These are phyloP conservation scores for Tolypocladium inflatum DNA, from an alignment of 2,329 filamentous ascomycete species.

Conservation along the genomic window DNA sequence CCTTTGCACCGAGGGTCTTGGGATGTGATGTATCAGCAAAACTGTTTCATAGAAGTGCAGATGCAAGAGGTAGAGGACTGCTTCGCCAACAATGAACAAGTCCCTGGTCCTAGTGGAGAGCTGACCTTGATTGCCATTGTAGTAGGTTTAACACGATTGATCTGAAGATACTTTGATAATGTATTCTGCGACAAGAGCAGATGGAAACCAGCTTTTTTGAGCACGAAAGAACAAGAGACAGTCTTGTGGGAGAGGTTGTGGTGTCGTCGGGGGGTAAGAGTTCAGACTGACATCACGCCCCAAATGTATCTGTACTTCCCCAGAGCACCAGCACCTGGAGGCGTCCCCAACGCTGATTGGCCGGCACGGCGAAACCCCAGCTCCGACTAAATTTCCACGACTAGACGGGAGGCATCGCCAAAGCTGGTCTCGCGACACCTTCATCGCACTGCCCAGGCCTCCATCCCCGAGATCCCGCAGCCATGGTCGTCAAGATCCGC, in stretches of 20 bases:
- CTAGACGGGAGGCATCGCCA: not conserved
- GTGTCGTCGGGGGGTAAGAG: not conserved
- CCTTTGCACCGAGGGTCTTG: constrained; percentile 84
- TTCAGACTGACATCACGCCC: not conserved
- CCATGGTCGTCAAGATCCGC: constrained; percentile 89
- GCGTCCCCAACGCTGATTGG: constrained; percentile 7
- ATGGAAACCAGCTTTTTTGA: not conserved
- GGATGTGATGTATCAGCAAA: not conserved
- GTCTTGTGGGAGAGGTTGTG: not conserved
- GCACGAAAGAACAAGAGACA: not conserved
- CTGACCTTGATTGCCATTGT: constrained; percentile 24
- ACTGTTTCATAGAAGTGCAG: not conserved
- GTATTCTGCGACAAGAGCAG: not conserved
- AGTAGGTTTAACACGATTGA: not conserved
- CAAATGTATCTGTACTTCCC: not conserved
- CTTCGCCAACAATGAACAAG: not conserved
- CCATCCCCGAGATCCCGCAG: not conserved
- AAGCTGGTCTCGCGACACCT: not conserved
- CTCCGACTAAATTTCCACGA: constrained; percentile 17
- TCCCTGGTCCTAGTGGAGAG: not conserved
- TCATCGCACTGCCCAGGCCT: not conserved
- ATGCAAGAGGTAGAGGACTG: not conserved
- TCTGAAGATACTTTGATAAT: not conserved
- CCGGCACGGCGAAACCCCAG: constrained; percentile 24
- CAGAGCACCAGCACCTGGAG: not conserved